Conservation (phyloP, 495 filamentous ascomycete genomes). For the Haplographium delicatum region DNA sequence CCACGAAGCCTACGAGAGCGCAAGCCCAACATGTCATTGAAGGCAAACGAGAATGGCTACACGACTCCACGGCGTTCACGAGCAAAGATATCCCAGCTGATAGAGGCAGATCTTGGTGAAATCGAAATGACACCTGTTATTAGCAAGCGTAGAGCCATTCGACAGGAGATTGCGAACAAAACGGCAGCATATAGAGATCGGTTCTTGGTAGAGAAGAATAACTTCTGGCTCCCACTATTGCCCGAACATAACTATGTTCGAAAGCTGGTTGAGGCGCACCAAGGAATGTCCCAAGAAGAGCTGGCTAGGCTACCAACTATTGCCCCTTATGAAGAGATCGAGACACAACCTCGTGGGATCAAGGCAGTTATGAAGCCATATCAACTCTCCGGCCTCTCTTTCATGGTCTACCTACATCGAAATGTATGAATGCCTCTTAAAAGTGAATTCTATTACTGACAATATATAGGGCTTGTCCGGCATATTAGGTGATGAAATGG, state of each 20-base stretch:
- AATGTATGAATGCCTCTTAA: slow-evolving; percentile 30
- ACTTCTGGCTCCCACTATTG: slow-evolving; percentile 48
- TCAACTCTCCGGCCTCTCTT: slow-evolving; percentile 57
- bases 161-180: slow-evolving; percentile 40
- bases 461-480: slow-evolving; percentile 48
- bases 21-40: slow-evolving; percentile 19
- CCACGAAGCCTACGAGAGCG: slow-evolving; percentile 6
- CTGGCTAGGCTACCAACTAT: slow-evolving; percentile 15
- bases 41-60: slow-evolving; percentile 17
- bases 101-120: slow-evolving; percentile 8
- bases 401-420: slow-evolving; percentile 51
- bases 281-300: slow-evolving; percentile 14
- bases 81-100: slow-evolving; percentile 10
- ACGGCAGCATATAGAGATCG: slow-evolving; percentile 42
- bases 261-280: slow-evolving; percentile 35
- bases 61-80: background rate
- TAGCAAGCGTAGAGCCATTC: slow-evolving; percentile 34
- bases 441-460: slow-evolving; percentile 1
- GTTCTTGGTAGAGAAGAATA: slow-evolving; percentile 47
- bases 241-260: slow-evolving; percentile 48
- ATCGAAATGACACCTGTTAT: slow-evolving; percentile 14
- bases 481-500: slow-evolving; percentile 92
- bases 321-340: slow-evolving; percentile 41
- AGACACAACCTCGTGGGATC: slow-evolving; percentile 45
- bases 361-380: slow-evolving; percentile 55